Conservation (phyloP, 73 alveolate genomes). For the Paramecium caudatum region DNA sequence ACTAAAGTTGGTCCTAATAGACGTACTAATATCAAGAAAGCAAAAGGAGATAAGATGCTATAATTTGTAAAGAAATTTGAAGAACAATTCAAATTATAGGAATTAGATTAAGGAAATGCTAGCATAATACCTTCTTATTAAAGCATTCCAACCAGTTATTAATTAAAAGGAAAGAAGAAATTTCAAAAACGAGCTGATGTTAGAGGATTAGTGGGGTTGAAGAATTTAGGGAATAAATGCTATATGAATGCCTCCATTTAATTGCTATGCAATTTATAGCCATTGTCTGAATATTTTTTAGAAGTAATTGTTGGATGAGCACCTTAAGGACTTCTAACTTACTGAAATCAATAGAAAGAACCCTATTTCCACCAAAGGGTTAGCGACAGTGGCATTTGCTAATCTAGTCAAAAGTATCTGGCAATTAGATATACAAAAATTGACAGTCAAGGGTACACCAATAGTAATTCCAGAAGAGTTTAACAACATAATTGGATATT, state of each 20-base stretch:
- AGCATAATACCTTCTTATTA: conserved; percentile 44
- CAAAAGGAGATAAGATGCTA: neutral
- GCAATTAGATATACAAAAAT: conserved; percentile 40
- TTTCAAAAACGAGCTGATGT: conserved; percentile 39
- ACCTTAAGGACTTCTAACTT: neutral
- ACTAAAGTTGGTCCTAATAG: too few relatives aligned
- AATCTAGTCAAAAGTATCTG: conserved; percentile 36
- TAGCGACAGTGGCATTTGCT: conserved; percentile 24
- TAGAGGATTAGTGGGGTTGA: conserved; percentile 87
- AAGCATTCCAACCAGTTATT: conserved; percentile 49
- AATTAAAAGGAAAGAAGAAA: neutral
- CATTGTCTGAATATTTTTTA: conserved; percentile 90
- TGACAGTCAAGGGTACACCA: conserved; percentile 44
- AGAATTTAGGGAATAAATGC: conserved; percentile 95
- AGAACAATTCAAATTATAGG: neutral
- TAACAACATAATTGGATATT: neutral
- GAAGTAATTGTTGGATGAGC: neutral
- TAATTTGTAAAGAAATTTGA: conserved; percentile 50
- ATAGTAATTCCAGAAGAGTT: conserved; percentile 42
- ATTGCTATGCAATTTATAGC: conserved; percentile 91
- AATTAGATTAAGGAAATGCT: neutral
- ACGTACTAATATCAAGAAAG: neutral
- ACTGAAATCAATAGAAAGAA: conserved; percentile 60
- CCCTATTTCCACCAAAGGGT: conserved; percentile 55
- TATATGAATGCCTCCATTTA: conserved; percentile 92